Base-by-base conservation (phyloP, 192 early-diverging fungal genomes). In the Backusella macrospora region DNA sequence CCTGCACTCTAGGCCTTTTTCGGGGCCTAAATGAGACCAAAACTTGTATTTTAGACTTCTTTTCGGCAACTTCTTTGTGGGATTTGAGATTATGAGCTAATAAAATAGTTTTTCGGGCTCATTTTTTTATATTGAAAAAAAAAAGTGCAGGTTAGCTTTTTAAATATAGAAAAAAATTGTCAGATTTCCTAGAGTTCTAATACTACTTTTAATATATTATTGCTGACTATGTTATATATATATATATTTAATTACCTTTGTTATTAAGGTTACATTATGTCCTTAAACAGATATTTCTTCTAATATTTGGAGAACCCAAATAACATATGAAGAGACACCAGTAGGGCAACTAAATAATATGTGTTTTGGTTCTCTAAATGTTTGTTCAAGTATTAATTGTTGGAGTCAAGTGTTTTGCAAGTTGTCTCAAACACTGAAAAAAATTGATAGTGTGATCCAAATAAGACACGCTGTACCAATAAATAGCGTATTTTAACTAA, bases 281-380 rank as follows among this genome's bases (percentile, higher is more conserved):
- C 76, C 76, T 47, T 55, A 5, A 14, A 38, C 13, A 3, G 46
- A 63, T 4, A 78, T 40, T 18, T 73, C 65, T 38, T 78, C 44
- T 23, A 67, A 23, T 40, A 78, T 78, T 2, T 55, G 42, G 1
- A 78, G 65, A 1, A 78, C 76, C 76, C 76, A 78, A 29, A 66
- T 49, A 2, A 40, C 65, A 42, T 78, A 71, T 1, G 76, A 73
- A 29, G 76, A 73, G 13, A 71, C 76, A 16, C 71, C 71, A 15
- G 45, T 46, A 3, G 65, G 37, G 12, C 40, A 29, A 14, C 66
- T 63, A 47, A 78, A 73, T 6, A 63, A n/a, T 16, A 78, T 69
- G 29, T 72, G 46, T 21, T 73, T 72, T 21, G 64, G 52, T 15
- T 49, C 29, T 52, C 65, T 46, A 46, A 62, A 78, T n/a, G 9